Evolutionary conservation across 257 asterid species (phyloP).

Genomic region (Thymus mandschuricus): DNA sequence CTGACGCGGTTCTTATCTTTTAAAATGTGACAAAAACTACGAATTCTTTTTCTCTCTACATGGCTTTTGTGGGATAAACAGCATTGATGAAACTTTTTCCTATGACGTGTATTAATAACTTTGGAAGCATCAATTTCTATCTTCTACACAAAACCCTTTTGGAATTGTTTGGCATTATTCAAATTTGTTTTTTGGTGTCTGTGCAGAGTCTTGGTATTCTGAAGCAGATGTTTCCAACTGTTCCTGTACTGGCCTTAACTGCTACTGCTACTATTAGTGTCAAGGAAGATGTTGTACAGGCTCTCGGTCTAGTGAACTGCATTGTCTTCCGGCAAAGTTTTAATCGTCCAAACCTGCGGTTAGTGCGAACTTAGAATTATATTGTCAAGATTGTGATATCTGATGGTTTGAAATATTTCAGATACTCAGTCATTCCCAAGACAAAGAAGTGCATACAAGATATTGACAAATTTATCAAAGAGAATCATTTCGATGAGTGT

Average conservation of each 20-base stretch:
- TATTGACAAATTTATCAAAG: slow-evolving; percentile 71
- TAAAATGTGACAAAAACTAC: neutral
- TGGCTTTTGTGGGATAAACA: neutral
- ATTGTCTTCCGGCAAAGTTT: slow-evolving; percentile 93
- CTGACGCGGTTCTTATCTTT: neutral
- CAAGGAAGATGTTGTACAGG: slow-evolving; percentile 99
- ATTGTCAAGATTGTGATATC: slow-evolving; percentile 24
- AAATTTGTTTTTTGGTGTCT: slow-evolving; percentile 39
- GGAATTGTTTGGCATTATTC: slow-evolving; percentile 29
- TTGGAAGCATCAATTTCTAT: slow-evolving; percentile 19
- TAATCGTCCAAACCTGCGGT: slow-evolving; percentile 93
- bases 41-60: neutral
- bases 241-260: slow-evolving; percentile 94
- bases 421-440: slow-evolving; percentile 91
- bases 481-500: slow-evolving; percentile 86
- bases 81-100: neutral
- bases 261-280: slow-evolving; percentile 97
- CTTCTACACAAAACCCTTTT: neutral
- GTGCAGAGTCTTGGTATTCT: slow-evolving; percentile 90
- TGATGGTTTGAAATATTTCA: slow-evolving; percentile 53
- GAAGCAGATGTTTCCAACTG: slow-evolving; percentile 86
- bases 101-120: slow-evolving; percentile 21
- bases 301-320: slow-evolving; percentile 95
- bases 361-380: slow-evolving; percentile 35
- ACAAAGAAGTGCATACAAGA: slow-evolving; percentile 92